Evolutionary conservation across 2,329 filamentous ascomycete species (phyloP), one percentile per base, ranked within the genome.

Genomic region (Ceratocystis albifundus): DNA sequence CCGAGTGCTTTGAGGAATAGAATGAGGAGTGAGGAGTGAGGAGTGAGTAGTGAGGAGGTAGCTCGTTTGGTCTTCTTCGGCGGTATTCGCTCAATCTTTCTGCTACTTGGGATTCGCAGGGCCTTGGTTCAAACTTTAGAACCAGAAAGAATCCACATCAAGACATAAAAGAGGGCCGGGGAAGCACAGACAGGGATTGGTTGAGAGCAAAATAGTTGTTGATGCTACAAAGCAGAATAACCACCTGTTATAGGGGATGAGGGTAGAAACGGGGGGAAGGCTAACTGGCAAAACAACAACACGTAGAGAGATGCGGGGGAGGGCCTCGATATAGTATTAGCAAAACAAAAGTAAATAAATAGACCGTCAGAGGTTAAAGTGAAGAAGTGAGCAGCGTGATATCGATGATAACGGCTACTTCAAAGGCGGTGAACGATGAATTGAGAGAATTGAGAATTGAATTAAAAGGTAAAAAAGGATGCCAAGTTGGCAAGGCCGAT

Each of bases 81-180:
- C 1, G 12, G 36, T 41, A 15, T 15, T 15, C 36, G 36, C 10
- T 15, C 36, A 41, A 12, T 41, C 36, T 41, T 41, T 53, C 12
- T 28, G 15, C 22, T 22, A 15, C 48, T 25, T 50, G 48, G n/a
- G 8, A 50, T 50, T 50, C 20, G 48, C 48, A 50, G 22, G n/a
- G 22, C n/a, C n/a, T 22, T 50, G 12, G 17, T 25, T 25, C 48
- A 57, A 15, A 36, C 55, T 53, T 25, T 3, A 53, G 48, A 53
- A 53, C 22, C 30, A 32, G 4, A 59, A 59, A n/a, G 25, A 59
- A 59, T 59, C 28, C 28, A 59, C 2, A n/a, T 10, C 28, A 17
- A 7, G 55, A 36, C 36, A 41, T 41, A 59, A 59, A 59, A 59
- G 55, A 59, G 32, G 30, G 55, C 55, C 22, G 8, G 55, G 55